Conservation (phyloP, 768 basidiomycete species). For the Chiua virens region DNA sequence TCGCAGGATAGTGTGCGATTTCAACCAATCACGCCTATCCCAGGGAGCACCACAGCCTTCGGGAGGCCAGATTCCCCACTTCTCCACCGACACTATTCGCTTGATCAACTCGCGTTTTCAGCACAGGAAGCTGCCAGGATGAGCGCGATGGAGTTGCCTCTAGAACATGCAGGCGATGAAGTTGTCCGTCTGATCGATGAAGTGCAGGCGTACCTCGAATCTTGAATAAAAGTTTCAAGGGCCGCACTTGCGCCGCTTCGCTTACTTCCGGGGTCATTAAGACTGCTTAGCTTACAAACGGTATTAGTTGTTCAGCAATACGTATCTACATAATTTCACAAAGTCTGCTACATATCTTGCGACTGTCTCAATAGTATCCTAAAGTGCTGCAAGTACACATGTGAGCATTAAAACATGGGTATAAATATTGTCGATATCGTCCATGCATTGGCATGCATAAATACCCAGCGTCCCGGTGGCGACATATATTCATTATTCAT, state of each 20-base stretch:
- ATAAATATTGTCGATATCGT: not conserved
- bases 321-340: too few species aligned
- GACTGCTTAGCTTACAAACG: too few species aligned
- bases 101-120: conserved; percentile 14
- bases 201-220: conserved; percentile 20
- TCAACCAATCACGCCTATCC: conserved; percentile 26
- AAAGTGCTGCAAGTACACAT: too few species aligned
- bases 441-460: too few species aligned
- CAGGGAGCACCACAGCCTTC: conserved; percentile 4
- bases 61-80: conserved; percentile 25
- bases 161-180: not conserved
- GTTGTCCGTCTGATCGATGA: conserved; percentile 21
- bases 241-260: conserved; percentile 1
- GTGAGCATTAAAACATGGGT: not conserved
- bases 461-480: too few species aligned
- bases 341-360: too few species aligned
- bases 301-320: too few species aligned
- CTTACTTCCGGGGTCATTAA: too few species aligned
- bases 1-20: conserved; percentile 24
- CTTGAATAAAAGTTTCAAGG: conserved; percentile 15
- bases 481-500: too few species aligned
- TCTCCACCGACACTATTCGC: conserved; percentile 20
- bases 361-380: too few species aligned
- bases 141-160: not conserved
- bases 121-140: not conserved